Conservation (phyloP, 768 basidiomycete species). For the Amanita exitialis region DNA sequence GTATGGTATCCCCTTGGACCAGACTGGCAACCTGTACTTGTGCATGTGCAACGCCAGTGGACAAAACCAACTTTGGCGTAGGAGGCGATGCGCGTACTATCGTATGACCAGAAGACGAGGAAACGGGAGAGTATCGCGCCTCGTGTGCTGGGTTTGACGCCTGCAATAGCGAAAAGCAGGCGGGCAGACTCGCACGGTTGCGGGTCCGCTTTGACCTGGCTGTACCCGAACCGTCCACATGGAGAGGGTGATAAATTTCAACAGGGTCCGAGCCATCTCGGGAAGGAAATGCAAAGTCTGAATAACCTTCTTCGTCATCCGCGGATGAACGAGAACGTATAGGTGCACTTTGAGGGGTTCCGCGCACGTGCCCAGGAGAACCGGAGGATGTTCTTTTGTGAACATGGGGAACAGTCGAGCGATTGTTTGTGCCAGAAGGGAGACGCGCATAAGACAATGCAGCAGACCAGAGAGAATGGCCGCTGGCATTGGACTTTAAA, state of each 20-base stretch:
- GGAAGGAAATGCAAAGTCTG: slow-evolving; percentile 29
- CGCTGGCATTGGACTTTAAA: slow-evolving; percentile 30
- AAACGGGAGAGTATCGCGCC: slow-evolving; percentile 28
- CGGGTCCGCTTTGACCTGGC: slow-evolving; percentile 39
- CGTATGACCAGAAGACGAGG: slow-evolving; percentile 38
- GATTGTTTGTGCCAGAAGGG: slow-evolving; percentile 63
- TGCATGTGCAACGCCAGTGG: slow-evolving; percentile 18
- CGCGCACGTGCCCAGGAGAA: slow-evolving; percentile 24
- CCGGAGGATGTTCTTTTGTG: slow-evolving; percentile 44
- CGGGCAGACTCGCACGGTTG: slow-evolving; percentile 65
- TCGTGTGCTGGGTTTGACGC: slow-evolving; percentile 28
- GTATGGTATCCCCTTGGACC: slow-evolving; percentile 17
- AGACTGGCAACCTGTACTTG: slow-evolving; percentile 12
- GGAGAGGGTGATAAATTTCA: slow-evolving; percentile 19
- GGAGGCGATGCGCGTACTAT: slow-evolving; percentile 46
- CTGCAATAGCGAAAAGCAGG: slow-evolving; percentile 67
- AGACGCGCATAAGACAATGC: slow-evolving; percentile 58
- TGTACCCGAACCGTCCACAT: slow-evolving; percentile 16
- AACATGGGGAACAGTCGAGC: slow-evolving; percentile 46
- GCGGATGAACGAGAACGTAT: slow-evolving; percentile 27
- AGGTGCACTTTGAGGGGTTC: slow-evolving; percentile 33
- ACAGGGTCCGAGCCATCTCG: slow-evolving; percentile 24
- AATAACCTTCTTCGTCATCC: slow-evolving; percentile 36
- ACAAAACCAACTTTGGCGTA: slow-evolving; percentile 41
- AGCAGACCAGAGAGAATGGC: slow-evolving; percentile 27